Conservation (phyloP, 2,329 filamentous ascomycete species). For the Canariomyces notabilis region DNA sequence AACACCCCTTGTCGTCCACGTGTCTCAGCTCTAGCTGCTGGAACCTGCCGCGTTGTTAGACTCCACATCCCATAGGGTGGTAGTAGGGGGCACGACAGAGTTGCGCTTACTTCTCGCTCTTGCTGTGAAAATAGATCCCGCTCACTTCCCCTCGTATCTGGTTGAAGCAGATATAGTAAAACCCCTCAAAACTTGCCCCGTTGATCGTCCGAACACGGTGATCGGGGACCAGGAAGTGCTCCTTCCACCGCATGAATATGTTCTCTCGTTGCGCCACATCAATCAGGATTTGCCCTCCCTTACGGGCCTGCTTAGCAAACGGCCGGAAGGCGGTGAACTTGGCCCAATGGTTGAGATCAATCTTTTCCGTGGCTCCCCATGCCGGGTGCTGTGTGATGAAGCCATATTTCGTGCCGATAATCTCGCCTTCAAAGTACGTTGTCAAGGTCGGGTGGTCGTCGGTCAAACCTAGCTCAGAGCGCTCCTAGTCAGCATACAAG, state of each 20-base stretch:
- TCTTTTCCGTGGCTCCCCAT: constrained; percentile 90
- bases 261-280: constrained; percentile 77
- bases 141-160: constrained; percentile 79
- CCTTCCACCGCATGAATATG: constrained; percentile 99
- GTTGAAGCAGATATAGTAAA: constrained; percentile 99
- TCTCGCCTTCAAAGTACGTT: constrained; percentile 97
- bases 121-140: constrained; percentile 96
- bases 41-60: constrained; percentile 53
- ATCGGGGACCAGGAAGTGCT: constrained; percentile 94
- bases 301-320: constrained; percentile 55
- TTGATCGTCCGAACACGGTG: constrained; percentile 86
- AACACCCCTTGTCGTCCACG: constrained; percentile 77
- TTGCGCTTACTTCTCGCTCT: constrained; percentile 86
- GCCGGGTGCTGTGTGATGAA: constrained; percentile 84
- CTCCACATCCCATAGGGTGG: neutral
- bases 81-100: neutral
- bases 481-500: constrained; percentile 10
- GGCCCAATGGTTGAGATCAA: constrained; percentile 88
- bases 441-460: constrained; percentile 96
- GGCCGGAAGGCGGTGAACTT: constrained; percentile 85
- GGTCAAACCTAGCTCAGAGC: constrained; percentile 63
- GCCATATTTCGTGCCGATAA: constrained; percentile 91
- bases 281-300: constrained; percentile 52
- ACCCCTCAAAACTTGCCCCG: constrained; percentile 94
- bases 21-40: constrained; percentile 91